Evolutionary conservation across 768 basidiomycete species (phyloP), one percentile per base, ranked within the genome.

Genomic region (Sarcomyxa edulis): DNA sequence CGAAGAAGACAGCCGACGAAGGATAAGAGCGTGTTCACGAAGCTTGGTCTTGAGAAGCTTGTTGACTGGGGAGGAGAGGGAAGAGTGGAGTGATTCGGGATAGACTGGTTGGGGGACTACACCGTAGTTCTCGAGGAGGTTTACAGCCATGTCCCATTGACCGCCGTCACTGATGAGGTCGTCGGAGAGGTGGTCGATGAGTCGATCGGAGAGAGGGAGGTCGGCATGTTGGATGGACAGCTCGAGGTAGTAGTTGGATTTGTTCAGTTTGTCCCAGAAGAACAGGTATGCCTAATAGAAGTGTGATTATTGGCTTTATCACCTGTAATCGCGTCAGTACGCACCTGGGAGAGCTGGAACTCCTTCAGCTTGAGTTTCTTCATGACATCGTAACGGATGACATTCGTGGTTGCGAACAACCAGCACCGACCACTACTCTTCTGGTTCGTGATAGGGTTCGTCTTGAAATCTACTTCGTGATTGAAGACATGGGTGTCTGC

Each of bases 251-350:
- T 88, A 93, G 64, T 94, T 93, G 32, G 81, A 66, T 64, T 96
- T 90, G 71, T 94, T 91, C 35, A 97, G 76, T 62, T 94, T 93
- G 64, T 98, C 94, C 72, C 84, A 95, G 74, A 97, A 94, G 72
- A 93, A 94, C 20, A 94, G 71, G 60, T 95, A 95, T 2, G 80
- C 78, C 84, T 89, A 49, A 26, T 25, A 16, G 32, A 30, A n/a
- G 6, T 34, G 43, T n/a, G n/a, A 34, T 20, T 6, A 15, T 32
- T n/a, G 25, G 27, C n/a, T 18, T n/a, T 1, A n/a, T n/a, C n/a
- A 14, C 9, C 9, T 20, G 9, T 9, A 28, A 20, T 27, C 24
- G 8, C 14, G 41, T 22, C 22, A 14, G 15, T 15, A 52, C 68
- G 18, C 30, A 78, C 85, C 69, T 95, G 94, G 9, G 88, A 92